A percentile compares a stretch with the other conserved stretches of the same genome.
Evolutionary conservation across 306 rosid species (phyloP).

Genomic region (Corylus americana): DNA sequence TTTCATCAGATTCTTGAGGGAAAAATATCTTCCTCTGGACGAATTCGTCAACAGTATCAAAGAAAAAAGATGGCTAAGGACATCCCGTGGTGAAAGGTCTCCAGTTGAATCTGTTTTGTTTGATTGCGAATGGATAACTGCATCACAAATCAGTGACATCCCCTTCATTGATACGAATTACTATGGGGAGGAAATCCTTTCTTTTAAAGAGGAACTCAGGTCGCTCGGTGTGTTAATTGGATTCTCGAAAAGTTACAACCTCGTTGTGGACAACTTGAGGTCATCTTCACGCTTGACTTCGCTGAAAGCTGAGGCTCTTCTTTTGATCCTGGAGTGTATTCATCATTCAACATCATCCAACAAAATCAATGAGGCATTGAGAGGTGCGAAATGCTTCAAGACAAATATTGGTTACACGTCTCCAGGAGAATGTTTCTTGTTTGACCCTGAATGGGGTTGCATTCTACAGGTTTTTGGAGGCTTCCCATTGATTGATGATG

Average conservation of each 20-base stretch:
- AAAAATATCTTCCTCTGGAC: slow-evolving; percentile 17
- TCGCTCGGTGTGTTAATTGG: slow-evolving; percentile 62
- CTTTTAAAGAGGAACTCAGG: slow-evolving; percentile 51
- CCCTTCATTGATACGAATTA: slow-evolving; percentile 59
- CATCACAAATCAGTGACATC: slow-evolving; percentile 53
- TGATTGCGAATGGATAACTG: slow-evolving; percentile 52
- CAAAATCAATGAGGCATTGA: slow-evolving; percentile 31
- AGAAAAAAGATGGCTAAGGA: slow-evolving; percentile 52
- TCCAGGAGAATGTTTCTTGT: slow-evolving; percentile 54
- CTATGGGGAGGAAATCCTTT: slow-evolving; percentile 49
- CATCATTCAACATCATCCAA: neutral
- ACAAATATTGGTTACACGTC: slow-evolving; percentile 53
- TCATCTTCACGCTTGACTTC: slow-evolving; percentile 33
- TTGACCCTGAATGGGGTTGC: slow-evolving; percentile 60
- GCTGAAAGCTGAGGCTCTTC: slow-evolving; percentile 44
- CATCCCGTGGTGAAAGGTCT: slow-evolving; percentile 50
- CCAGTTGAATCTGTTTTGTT: slow-evolving; percentile 62
- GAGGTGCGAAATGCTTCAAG: slow-evolving; percentile 47
- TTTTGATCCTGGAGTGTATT: slow-evolving; percentile 51
- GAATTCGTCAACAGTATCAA: slow-evolving; percentile 46
- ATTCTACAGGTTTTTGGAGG: slow-evolving; percentile 53
- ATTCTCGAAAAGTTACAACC: slow-evolving; percentile 31
- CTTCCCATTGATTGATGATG: slow-evolving; percentile 50
- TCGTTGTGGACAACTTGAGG: slow-evolving; percentile 50
- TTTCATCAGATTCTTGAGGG: slow-evolving; percentile 55